Conservation (phyloP, 225 moss, liverwort and hornwort species). For the Sphagnum contortum region DNA sequence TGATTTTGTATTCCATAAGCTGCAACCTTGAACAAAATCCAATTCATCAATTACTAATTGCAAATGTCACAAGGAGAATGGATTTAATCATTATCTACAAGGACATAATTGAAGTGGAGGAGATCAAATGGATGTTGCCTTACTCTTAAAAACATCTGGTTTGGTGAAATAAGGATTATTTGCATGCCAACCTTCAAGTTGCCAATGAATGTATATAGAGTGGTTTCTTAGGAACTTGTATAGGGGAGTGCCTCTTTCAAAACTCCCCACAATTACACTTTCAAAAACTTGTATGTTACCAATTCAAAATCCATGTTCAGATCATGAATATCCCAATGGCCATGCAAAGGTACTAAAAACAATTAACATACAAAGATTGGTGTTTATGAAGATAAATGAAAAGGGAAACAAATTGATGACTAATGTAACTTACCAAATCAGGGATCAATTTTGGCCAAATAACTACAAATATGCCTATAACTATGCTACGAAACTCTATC, state of each 20-base stretch:
- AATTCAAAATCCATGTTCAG: too few relatives aligned
- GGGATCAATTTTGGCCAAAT: slow-evolving; percentile 86
- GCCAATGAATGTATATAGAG: slow-evolving; percentile 80
- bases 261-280: slow-evolving; percentile 89
- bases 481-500: slow-evolving; percentile 92
- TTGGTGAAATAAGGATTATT: slow-evolving; percentile 76
- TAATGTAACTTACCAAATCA: slow-evolving; percentile 56
- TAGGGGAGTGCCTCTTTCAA: slow-evolving; percentile 76
- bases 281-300: slow-evolving; percentile 55
- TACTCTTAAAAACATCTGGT: slow-evolving; percentile 85
- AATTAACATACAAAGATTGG: too few relatives aligned
- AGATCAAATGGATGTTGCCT: slow-evolving; percentile 9
- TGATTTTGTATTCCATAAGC: slow-evolving; percentile 74
- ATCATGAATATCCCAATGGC: too few relatives aligned
- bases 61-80: too few relatives aligned
- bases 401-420: too few relatives aligned
- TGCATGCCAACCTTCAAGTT: slow-evolving; percentile 78
- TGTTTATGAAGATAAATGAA: background rate
- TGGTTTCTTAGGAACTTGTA: slow-evolving; percentile 67
- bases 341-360: too few relatives aligned
- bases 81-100: too few relatives aligned
- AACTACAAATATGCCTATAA: slow-evolving; percentile 63
- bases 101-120: too few relatives aligned
- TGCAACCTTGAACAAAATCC: slow-evolving; percentile 85
- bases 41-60: too few relatives aligned